A percentile compares a stretch with the other conserved stretches of the same genome.
Evolutionary conservation across 2,329 filamentous ascomycete genomes (phyloP).

Genomic region (Westerdykella aurantiaca): DNA sequence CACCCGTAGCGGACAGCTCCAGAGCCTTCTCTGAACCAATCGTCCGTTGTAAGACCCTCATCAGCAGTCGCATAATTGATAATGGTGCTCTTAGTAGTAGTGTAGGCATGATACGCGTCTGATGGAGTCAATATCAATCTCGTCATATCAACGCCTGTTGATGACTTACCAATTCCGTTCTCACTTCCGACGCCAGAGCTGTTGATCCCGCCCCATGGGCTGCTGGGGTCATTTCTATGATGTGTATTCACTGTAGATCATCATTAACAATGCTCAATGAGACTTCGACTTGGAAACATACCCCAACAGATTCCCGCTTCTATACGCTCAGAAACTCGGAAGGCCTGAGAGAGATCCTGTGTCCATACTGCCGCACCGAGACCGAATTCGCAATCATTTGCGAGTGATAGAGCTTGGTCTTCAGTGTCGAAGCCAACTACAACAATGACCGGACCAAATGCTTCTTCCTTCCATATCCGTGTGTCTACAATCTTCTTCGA

Average conservation of each 20-base stretch:
- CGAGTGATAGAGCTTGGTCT: constrained; percentile 42
- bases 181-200: constrained; percentile 63
- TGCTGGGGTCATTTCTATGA: constrained; percentile 66
- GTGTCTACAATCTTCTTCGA: constrained; percentile 31
- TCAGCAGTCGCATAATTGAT: constrained; percentile 60
- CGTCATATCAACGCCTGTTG: constrained; percentile 30
- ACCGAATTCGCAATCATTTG: constrained; percentile 49
- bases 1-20: constrained; percentile 57
- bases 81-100: constrained; percentile 58
- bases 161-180: constrained; percentile 61
- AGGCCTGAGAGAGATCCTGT: constrained; percentile 45
- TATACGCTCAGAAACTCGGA: constrained; percentile 43
- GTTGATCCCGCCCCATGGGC: constrained; percentile 63
- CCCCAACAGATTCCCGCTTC: constrained; percentile 46
- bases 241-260: constrained; percentile 44
- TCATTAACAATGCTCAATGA: neutral
- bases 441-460: constrained; percentile 50
- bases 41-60: constrained; percentile 50
- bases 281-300: neutral
- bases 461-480: constrained; percentile 43
- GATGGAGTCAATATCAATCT: neutral
- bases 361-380: constrained; percentile 50
- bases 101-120: constrained; percentile 43
- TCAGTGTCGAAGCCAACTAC: constrained; percentile 45
- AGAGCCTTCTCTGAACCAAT: constrained; percentile 61